Percentiles rank a stretch among this genome's conserved stretches.
Evolutionary conservation across 805 yeast species (phyloP).

Genomic region (Kazachstania viticola): DNA sequence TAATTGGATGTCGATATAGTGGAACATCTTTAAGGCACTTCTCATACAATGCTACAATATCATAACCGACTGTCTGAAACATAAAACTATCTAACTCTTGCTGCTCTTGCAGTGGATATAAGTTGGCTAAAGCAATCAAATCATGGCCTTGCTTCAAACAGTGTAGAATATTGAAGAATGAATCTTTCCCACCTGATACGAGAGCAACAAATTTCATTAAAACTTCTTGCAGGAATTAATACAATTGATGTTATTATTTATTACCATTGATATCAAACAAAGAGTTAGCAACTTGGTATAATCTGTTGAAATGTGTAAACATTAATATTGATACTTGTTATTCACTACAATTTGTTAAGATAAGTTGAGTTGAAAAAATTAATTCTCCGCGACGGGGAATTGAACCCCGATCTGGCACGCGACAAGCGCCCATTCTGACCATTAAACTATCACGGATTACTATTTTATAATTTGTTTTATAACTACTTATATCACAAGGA

Average conservation of each 20-base stretch:
- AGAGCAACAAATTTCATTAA: conserved; percentile 87
- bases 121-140: conserved; percentile 71
- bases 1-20: conserved; percentile 55
- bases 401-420: conserved; percentile 22
- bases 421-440: conserved; percentile 20
- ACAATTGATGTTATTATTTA: too few relatives aligned
- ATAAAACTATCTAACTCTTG: conserved; percentile 87
- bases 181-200: conserved; percentile 93
- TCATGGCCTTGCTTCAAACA: conserved; percentile 82
- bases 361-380: too few relatives aligned
- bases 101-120: conserved; percentile 46
- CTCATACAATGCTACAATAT: conserved; percentile 51
- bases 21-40: conserved; percentile 59
- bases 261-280: too few relatives aligned
- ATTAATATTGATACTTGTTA: too few relatives aligned
- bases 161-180: conserved; percentile 80
- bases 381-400: conserved; percentile 21
- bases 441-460: conserved; percentile 16
- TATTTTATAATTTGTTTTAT: neutral
- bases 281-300: too few relatives aligned
- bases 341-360: too few relatives aligned
- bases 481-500: too few relatives aligned
- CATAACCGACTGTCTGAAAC: conserved; percentile 97
- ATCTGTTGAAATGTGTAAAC: too few relatives aligned
- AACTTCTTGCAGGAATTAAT: too few relatives aligned